phyloP scores from a whole-genome alignment of 768 basidiomycete genomes.

The Obba rivulosa region DNA sequence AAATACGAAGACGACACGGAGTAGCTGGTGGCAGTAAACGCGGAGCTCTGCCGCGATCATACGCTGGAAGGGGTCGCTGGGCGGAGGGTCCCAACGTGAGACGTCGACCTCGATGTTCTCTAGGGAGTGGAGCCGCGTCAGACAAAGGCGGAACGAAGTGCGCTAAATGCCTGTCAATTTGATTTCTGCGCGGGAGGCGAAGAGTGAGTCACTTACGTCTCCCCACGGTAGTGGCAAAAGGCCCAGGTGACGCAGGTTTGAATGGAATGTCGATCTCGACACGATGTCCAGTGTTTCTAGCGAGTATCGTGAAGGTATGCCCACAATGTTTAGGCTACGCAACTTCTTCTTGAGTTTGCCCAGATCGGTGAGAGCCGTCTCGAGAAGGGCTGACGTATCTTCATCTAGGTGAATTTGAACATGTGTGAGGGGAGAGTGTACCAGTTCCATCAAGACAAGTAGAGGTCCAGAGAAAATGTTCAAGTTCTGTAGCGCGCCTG shows the following conservation, averaged over 20 bases:
- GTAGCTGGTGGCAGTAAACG: constrained; percentile 31
- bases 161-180: constrained; percentile 20
- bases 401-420: constrained; percentile 42
- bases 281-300: constrained; percentile 27
- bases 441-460: constrained; percentile 35
- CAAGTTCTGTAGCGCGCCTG: constrained; percentile 32
- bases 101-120: constrained; percentile 33
- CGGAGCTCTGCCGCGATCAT: constrained; percentile 34
- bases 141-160: constrained; percentile 25
- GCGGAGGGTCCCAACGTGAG: constrained; percentile 28
- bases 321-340: constrained; percentile 31
- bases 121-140: constrained; percentile 31
- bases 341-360: constrained; percentile 25
- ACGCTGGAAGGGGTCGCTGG: constrained; percentile 28
- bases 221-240: constrained; percentile 28
- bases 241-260: constrained; percentile 34
- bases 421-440: constrained; percentile 36
- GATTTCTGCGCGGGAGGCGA: neutral
- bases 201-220: constrained; percentile 25
- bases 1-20: constrained; percentile 30
- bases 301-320: constrained; percentile 28
- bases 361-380: constrained; percentile 28
- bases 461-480: constrained; percentile 41
- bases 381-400: constrained; percentile 23
- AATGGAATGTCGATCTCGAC: constrained; percentile 27